A percentile compares a stretch with the other conserved stretches of the same genome.
Conservation (phyloP, 2,329 filamentous ascomycete genomes). For the Ceratocystis albifundus region DNA sequence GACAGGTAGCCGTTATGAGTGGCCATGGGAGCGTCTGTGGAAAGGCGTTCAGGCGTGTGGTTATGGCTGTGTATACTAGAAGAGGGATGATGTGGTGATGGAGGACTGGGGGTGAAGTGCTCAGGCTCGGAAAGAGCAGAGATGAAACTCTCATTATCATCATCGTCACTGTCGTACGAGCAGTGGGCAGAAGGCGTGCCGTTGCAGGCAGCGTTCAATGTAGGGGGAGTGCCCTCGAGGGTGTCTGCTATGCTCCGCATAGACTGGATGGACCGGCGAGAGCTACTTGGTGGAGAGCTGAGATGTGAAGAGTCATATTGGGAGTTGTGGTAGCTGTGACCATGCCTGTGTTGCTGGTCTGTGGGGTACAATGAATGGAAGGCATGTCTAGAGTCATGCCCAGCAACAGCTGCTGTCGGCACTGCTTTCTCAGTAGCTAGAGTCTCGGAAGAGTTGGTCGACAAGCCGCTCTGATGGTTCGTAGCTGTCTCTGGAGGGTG, state of each 20-base stretch:
- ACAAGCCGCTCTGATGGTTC: background rate
- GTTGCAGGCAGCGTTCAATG: background rate
- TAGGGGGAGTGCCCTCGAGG: background rate
- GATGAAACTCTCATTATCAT: slow-evolving; percentile 17
- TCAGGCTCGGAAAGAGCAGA: slow-evolving; percentile 16
- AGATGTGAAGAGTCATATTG: background rate
- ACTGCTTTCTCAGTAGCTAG: background rate
- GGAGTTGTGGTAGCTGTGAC: background rate
- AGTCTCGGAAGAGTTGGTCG: background rate
- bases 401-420: background rate
- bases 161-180: slow-evolving; percentile 13
- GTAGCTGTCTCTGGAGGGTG: background rate
- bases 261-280: background rate
- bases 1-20: background rate
- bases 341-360: background rate
- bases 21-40: background rate
- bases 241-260: slow-evolving; percentile 9
- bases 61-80: background rate
- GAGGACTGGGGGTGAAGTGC: background rate
- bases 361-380: background rate
- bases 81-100: background rate
- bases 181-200: background rate
- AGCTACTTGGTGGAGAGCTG: background rate
- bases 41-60: background rate
- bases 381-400: background rate